Evolutionary conservation across 768 basidiomycete genomes (phyloP), one percentile per base, ranked within the genome.

Genomic region (Tubosaeta sp.): DNA sequence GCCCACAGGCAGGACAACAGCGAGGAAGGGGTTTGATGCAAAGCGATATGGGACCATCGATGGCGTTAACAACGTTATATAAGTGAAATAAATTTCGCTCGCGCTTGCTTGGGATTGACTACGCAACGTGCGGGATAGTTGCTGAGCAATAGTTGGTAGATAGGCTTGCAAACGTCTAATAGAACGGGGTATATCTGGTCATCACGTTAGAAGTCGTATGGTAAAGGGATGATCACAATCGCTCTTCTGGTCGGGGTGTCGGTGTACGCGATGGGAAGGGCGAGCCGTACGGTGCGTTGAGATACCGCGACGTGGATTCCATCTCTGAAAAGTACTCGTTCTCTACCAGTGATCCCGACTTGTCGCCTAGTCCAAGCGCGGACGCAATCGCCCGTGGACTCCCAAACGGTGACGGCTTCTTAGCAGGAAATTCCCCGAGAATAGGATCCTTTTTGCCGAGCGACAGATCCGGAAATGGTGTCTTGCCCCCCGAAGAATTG

Each of bases 371-470:
- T 12, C 74, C 76, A 39, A 82, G 72, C 10, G 80, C 77, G 50
- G 72, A 74, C 10, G 79, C 77, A 51, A 81, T 70, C 19, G 72
- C 73, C 36, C 73, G 73, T 3, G 79, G 76, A 53, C 74, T 80
- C 19, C 74, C 76, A 55, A 79, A 79, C 5, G 77, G 71, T 21
- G 75, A 73, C 32, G 72, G 71, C 59, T 73, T 77, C 59, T 71
- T 72, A 24, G 72, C 67, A 35, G 71, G 59, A 54, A 83, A 79
- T 48, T 84, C 78, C 14, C 84, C 83, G 3, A 85, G 69, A 52
- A 86, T 83, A 21, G 81, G 81, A 49, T 77, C 78, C 52, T 76
- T 73, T 41, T 76, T 69, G 44, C 72, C 69, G 40, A 80, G 62
- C 8, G 80, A 75, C 1, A 76, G 67, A 36, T 72, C 73, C 5